phyloP scores from a whole-genome alignment of 108 stramenopile species.

The Mediolabrus comicus region DNA sequence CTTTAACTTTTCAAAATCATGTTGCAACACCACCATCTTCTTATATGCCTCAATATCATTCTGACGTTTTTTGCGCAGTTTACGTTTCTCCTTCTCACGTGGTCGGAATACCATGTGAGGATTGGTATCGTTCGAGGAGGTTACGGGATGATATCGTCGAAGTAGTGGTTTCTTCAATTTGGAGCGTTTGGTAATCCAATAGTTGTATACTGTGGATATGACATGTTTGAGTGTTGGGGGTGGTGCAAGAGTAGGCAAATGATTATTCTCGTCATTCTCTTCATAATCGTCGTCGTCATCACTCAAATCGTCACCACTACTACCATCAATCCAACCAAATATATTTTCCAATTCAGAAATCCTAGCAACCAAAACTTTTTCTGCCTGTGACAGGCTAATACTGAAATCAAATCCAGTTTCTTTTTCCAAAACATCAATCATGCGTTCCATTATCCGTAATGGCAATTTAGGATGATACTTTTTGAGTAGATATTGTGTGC shows the following conservation, averaged over 20 bases:
- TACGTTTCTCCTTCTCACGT: constrained; percentile 95
- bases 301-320: background rate
- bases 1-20: constrained; percentile 79
- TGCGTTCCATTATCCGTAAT: constrained; percentile 59
- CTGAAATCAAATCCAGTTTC: constrained; percentile 83
- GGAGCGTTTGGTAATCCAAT: constrained; percentile 92
- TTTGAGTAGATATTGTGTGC: constrained; percentile 15
- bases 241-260: constrained; percentile 35
- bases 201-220: constrained; percentile 70
- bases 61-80: constrained; percentile 88
- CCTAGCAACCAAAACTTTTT: constrained; percentile 51
- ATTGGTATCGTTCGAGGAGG: constrained; percentile 86
- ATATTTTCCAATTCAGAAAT: constrained; percentile 61
- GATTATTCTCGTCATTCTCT: background rate
- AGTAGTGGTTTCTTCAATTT: constrained; percentile 86
- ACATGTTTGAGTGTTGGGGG: constrained; percentile 55
- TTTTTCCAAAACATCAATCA: constrained; percentile 83
- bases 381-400: constrained; percentile 65
- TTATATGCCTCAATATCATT: constrained; percentile 92
- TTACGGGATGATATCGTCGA: constrained; percentile 90
- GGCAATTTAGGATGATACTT: constrained; percentile 47
- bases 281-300: background rate
- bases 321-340: constrained; percentile 33
- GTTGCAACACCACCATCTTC: constrained; percentile 80
- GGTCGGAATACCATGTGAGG: constrained; percentile 95